These are phyloP conservation scores for Ceratocystis cubensis DNA, from an alignment of 2,329 filamentous ascomycete genomes.

Conservation along the genomic window DNA sequence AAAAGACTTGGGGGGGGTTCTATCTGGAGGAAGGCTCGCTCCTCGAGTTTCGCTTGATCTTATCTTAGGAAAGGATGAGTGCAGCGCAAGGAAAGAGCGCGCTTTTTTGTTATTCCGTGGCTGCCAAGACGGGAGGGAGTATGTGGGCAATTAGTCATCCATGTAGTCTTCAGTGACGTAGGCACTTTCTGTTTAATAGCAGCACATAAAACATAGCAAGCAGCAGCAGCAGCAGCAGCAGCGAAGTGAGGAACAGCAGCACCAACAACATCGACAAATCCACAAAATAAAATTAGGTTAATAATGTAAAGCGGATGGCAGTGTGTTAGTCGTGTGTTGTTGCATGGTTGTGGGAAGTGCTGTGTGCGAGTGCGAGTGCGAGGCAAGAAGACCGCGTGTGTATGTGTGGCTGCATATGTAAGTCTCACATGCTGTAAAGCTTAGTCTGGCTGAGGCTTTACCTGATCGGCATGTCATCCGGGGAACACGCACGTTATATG, in stretches of 20 bases:
- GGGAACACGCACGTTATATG: not conserved
- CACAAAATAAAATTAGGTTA: too few relatives aligned
- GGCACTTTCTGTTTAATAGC: too few relatives aligned
- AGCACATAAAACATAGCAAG: too few relatives aligned
- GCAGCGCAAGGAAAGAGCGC: not conserved
- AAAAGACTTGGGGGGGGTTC: not conserved
- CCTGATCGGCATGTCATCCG: constrained; percentile 7
- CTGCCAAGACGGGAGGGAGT: constrained; percentile 9
- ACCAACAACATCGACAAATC: too few relatives aligned
- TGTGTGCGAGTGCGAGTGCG: too few relatives aligned
- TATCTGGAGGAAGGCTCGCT: not conserved
- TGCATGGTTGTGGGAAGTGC: too few relatives aligned
- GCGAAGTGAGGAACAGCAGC: too few relatives aligned
- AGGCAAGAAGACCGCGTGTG: not conserved
- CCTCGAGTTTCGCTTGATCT: not conserved
- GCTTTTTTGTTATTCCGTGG: not conserved
- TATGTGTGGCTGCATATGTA: not conserved
- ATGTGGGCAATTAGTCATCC: not conserved
- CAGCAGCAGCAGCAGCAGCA: too few relatives aligned
- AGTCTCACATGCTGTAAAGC: constrained; percentile 4
- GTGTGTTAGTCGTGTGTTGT: not conserved
- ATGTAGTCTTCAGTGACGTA: too few relatives aligned
- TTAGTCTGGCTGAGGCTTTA: not conserved
- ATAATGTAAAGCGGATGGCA: not conserved
- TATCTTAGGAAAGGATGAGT: not conserved